Evolutionary conservation across 225 moss, liverwort and hornwort species (phyloP).

Genomic region (Marchantia polymorpha): DNA sequence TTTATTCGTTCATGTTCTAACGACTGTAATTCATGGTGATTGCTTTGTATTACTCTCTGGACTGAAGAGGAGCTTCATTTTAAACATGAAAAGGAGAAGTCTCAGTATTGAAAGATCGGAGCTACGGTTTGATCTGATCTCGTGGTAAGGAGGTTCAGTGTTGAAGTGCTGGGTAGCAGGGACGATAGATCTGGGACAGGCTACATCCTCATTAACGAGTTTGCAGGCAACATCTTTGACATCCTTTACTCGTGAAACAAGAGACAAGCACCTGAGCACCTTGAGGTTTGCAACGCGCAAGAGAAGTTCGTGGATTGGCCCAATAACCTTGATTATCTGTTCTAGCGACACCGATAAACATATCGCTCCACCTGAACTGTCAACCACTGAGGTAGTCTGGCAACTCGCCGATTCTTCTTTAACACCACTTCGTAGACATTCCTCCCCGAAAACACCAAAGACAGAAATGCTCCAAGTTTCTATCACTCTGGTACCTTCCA

Average conservation of each 20-base stretch:
- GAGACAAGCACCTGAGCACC: slow-evolving; percentile 64
- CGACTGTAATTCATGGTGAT: too few relatives aligned
- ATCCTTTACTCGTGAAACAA: background rate
- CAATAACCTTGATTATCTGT: slow-evolving; percentile 61
- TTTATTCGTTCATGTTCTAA: too few relatives aligned
- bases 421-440: slow-evolving; percentile 51
- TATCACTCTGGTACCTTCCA: background rate
- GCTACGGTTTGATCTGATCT: background rate
- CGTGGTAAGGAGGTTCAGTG: too few relatives aligned
- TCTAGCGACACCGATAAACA: slow-evolving; percentile 71
- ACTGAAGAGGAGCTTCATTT: background rate
- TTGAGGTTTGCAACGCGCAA: slow-evolving; percentile 70
- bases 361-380: slow-evolving; percentile 46
- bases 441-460: slow-evolving; percentile 89
- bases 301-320: slow-evolving; percentile 89
- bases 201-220: background rate
- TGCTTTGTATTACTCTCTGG: too few relatives aligned
- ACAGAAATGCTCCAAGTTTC: slow-evolving; percentile 57
- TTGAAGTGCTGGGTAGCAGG: background rate
- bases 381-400: slow-evolving; percentile 53
- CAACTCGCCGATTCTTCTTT: slow-evolving; percentile 31
- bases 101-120: background rate
- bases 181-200: background rate
- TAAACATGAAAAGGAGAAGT: background rate
- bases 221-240: background rate